Conservation (phyloP, 805 yeast species). For the Candida succiphila region DNA sequence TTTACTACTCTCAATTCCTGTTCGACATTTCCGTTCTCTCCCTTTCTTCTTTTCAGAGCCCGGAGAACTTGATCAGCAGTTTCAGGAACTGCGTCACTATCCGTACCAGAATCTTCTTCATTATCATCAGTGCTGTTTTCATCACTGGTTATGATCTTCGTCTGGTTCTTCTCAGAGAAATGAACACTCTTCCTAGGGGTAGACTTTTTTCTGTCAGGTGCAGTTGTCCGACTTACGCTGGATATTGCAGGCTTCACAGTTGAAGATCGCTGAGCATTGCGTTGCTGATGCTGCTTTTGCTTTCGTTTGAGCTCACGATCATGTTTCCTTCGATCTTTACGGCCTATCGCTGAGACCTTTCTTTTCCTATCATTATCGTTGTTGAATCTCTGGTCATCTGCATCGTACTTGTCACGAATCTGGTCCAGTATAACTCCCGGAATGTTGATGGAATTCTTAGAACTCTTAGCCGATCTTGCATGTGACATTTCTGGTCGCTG, state of each 20-base stretch:
- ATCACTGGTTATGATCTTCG: slow-evolving; percentile 5
- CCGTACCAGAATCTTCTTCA: slow-evolving; percentile 10
- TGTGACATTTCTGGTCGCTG: too few relatives aligned
- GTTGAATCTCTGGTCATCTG: slow-evolving; percentile 24
- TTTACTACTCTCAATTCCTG: slow-evolving; percentile 18
- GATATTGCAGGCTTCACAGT: background rate
- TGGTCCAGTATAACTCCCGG: slow-evolving; percentile 34
- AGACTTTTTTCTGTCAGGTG: slow-evolving; percentile 21
- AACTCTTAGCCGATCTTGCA: too few relatives aligned
- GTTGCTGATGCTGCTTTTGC: slow-evolving; percentile 7
- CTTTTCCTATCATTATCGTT: slow-evolving; percentile 13
- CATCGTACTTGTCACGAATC: slow-evolving; percentile 26
- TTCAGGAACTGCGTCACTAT: slow-evolving; percentile 17
- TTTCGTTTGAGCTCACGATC: slow-evolving; percentile 26
- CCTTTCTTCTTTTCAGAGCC: slow-evolving; percentile 9
- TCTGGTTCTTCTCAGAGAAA: slow-evolving; percentile 9
- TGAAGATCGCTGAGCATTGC: background rate
- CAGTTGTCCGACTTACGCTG: slow-evolving; percentile 12
- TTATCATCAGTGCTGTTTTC: slow-evolving; percentile 12
- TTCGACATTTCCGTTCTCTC: slow-evolving; percentile 13
- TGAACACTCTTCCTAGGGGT: slow-evolving; percentile 10
- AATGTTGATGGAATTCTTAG: slow-evolving; percentile 27
- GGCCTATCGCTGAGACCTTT: slow-evolving; percentile 10
- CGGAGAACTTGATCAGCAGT: slow-evolving; percentile 20
- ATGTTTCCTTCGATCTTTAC: slow-evolving; percentile 30